These are phyloP conservation scores for Ogataea pini DNA, from an alignment of 805 yeast genomes.

Conservation along the genomic window DNA sequence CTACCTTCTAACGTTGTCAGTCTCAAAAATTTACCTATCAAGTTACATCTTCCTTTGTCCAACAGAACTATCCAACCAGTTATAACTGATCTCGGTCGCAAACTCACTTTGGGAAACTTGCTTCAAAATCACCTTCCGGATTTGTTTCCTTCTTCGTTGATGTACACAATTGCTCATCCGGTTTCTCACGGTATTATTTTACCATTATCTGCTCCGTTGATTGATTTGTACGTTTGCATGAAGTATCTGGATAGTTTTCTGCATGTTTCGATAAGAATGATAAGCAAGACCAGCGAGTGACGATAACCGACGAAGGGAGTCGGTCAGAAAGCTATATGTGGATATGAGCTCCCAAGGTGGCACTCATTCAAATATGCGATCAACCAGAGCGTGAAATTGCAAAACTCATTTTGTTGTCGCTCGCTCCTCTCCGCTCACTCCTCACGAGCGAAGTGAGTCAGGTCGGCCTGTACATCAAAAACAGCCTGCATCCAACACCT, in stretches of 20 bases:
- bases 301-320: not conserved
- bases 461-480: conserved; percentile 53
- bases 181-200: conserved; percentile 57
- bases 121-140: conserved; percentile 46
- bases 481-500: conserved; percentile 96
- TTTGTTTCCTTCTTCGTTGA: conserved; percentile 42
- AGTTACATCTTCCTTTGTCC: conserved; percentile 43
- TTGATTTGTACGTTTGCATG: conserved; percentile 46
- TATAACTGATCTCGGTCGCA: conserved; percentile 17
- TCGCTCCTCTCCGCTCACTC: not conserved
- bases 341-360: too few relatives aligned
- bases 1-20: conserved; percentile 26
- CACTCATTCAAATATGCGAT: too few relatives aligned
- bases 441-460: too few relatives aligned
- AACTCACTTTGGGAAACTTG: conserved; percentile 40
- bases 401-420: not conserved
- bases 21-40: conserved; percentile 47
- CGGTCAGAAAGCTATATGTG: too few relatives aligned
- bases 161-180: conserved; percentile 42
- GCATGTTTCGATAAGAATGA: conserved; percentile 51
- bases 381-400: too few relatives aligned
- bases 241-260: conserved; percentile 65
- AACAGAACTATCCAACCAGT: conserved; percentile 39
- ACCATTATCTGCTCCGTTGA: conserved; percentile 45
- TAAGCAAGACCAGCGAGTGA: conserved; percentile 7